Evolutionary conservation across 176 grass and related monocot genomes (phyloP), one percentile per base, ranked within the genome.

Genomic region (Juncus effusus): DNA sequence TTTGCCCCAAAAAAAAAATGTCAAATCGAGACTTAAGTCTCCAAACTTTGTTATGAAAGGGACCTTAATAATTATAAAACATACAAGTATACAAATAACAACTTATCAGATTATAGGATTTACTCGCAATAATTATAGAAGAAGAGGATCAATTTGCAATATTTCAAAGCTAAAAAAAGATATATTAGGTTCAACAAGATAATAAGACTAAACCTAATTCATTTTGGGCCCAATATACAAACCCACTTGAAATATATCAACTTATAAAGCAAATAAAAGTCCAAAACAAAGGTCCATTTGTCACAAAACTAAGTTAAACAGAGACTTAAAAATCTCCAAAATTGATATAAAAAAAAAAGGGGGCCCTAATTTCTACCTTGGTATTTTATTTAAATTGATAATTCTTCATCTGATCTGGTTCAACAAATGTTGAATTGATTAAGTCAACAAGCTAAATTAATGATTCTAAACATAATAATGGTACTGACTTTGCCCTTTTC

Each of bases 211-310:
- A 41, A 57, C 16, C n/a, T 40, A 16, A 10, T 37, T 36, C 16
- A 40, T 10, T 39, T 71, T 59, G 68, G 54, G 68, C 54, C 38
- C 39, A 71, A 59, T 44, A 40, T 71, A 35, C 42, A 47, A 8
- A 28, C 42, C 56, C 38, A 71, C 38, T 71, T 8, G 14, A 44
- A 28, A 59, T 3, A 28, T 70, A 7, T 39, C 6, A 41, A 58
- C 52, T 39, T 71, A 47, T 47, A 36, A 41, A 39, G 7, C 38
- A 35, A 56, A 13, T 28, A 10, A 42, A 45, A 4, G 54, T 45
- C 15, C 54, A 55, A 69, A 69, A 13, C 57, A 72, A 59, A 72
- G 39, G 7, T 72, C 51, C 39, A 16, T 41, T 72, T 72, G 37
- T 9, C 3, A 72, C 7, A 47, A 47, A 47, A 47, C 44, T 47